Percentiles rank a stretch among this genome's conserved stretches.
These are phyloP conservation scores for Morella rubra DNA, from an alignment of 306 rosid species.

Conservation along the genomic window DNA sequence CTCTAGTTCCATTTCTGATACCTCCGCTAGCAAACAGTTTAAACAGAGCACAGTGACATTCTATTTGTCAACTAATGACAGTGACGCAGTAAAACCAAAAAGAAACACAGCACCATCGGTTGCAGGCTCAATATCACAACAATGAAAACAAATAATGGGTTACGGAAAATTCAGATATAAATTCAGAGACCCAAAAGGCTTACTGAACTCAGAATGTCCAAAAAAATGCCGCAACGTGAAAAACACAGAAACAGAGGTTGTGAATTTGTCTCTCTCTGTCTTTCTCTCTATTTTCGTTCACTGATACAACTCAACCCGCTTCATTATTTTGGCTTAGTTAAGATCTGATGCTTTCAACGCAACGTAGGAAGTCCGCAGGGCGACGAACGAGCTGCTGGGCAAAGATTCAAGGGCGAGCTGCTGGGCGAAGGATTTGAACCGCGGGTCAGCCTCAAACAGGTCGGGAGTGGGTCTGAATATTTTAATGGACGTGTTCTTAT, in stretches of 20 bases:
- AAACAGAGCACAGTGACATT: constrained; percentile 23
- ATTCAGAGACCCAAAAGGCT: constrained; percentile 18
- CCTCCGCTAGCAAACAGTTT: too few relatives aligned
- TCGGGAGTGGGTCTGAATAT: too few relatives aligned
- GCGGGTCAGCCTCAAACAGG: too few relatives aligned
- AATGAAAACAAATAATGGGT: background rate
- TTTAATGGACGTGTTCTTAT: too few relatives aligned
- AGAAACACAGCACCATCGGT: background rate
- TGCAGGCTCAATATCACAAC: constrained; percentile 4
- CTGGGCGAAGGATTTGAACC: too few relatives aligned
- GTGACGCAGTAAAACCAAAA: background rate
- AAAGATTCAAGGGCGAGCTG: too few relatives aligned
- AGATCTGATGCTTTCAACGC: constrained; percentile 19
- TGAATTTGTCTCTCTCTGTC: background rate
- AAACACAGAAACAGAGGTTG: too few relatives aligned
- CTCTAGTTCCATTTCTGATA: too few relatives aligned
- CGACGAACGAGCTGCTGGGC: too few relatives aligned
- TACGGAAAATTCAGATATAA: background rate
- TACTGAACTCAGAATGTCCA: constrained; percentile 31
- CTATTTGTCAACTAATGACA: background rate
- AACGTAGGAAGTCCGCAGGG: background rate
- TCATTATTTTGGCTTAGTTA: constrained; percentile 21
- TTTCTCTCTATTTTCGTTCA: background rate
- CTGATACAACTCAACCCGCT: background rate
- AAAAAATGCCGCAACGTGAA: constrained; percentile 16